Conservation (phyloP, 1,284 basidiomycete genomes). For the Cutaneotrichosporon spelunceum region DNA sequence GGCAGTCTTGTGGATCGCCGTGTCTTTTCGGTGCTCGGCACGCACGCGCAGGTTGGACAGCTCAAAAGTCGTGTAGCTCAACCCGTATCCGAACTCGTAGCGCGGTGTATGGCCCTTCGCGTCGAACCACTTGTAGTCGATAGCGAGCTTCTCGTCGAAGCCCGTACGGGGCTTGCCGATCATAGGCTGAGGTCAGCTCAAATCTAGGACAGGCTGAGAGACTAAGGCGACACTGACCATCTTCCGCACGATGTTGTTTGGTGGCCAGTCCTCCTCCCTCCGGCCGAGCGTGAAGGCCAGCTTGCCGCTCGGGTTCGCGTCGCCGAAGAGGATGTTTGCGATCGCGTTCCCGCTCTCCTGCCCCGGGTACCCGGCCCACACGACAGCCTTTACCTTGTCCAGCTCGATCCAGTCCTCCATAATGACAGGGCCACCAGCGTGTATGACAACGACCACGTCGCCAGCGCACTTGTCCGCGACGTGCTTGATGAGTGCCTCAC, state of each 20-base stretch:
- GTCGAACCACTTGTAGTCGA: constrained; percentile 55
- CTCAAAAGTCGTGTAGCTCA: constrained; percentile 53
- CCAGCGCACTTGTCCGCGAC: constrained; percentile 65
- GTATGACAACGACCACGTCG: constrained; percentile 73
- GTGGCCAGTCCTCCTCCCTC: constrained; percentile 49
- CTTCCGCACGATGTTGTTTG: constrained; percentile 44
- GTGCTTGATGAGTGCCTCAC: constrained; percentile 65
- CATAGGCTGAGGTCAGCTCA: constrained; percentile 16
- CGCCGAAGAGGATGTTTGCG: constrained; percentile 72
- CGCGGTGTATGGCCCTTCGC: constrained; percentile 49
- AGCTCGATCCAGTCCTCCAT: constrained; percentile 49
- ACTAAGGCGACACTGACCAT: constrained; percentile 24
- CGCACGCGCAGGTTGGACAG: constrained; percentile 38
- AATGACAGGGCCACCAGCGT: constrained; percentile 56
- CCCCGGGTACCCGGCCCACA: constrained; percentile 75
- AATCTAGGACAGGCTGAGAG: constrained; percentile 6
- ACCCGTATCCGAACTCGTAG: constrained; percentile 55
- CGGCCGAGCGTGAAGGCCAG: constrained; percentile 55
- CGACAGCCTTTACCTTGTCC: constrained; percentile 61
- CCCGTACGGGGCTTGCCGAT: constrained; percentile 28
- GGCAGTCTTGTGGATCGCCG: constrained; percentile 51
- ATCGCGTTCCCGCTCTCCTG: constrained; percentile 63
- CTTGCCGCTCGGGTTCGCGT: constrained; percentile 69
- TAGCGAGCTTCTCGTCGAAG: constrained; percentile 51
- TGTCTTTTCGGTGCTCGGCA: constrained; percentile 27